Conservation (phyloP, 106 monocot genomes). For the Dendrobium huoshanense region DNA sequence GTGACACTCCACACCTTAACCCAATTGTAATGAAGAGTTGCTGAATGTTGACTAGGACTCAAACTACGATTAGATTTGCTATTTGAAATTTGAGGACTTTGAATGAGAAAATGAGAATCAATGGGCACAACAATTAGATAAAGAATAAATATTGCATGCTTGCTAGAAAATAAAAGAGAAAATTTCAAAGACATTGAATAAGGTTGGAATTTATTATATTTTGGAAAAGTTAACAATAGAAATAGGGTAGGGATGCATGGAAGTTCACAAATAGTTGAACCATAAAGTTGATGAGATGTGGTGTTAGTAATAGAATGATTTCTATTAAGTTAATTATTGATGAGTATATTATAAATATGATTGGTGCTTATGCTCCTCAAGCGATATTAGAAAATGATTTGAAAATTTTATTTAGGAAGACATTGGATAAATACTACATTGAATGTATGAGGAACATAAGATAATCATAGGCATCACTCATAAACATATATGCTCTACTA, state of each 20-base stretch:
- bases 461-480: background rate
- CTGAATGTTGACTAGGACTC: background rate
- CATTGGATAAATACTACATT: background rate
- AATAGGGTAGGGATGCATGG: background rate
- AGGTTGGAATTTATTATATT: background rate
- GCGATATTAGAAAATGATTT: background rate
- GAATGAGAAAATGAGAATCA: background rate
- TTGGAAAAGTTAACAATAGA: background rate
- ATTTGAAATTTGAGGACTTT: background rate
- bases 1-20: background rate
- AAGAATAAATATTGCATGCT: background rate
- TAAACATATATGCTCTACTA: background rate
- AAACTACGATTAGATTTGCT: background rate
- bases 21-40: background rate
- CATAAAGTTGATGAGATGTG: background rate
- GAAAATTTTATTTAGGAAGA: background rate
- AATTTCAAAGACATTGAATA: background rate
- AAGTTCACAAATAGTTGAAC: background rate
- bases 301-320: too few species aligned
- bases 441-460: background rate
- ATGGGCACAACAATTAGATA: background rate
- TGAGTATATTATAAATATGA: background rate
- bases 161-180: background rate
- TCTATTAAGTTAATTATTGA: background rate
- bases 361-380: background rate